Base-by-base conservation (phyloP, 2,329 filamentous ascomycete species). In the Exutisphaerella laricina region DNA sequence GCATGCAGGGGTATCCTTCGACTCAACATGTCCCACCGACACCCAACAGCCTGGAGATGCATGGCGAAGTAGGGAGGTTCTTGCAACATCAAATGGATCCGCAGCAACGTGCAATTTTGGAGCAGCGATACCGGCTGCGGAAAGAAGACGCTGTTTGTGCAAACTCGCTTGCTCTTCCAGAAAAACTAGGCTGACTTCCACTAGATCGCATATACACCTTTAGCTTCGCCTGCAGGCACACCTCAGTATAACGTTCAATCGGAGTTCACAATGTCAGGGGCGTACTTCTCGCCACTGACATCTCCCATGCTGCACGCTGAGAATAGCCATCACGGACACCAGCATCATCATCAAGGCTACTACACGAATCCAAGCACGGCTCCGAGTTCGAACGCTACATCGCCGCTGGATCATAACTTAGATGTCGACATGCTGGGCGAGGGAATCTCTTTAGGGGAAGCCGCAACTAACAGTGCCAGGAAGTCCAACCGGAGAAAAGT, bases 211-310 rank as follows among this genome's bases (percentile, higher is more conserved):
- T 89, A 89, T 59, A 90, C 85, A 2, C 86, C 86, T 1, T 73
- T 90, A 21, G 85, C 86, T 8, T 89, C 86, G 13, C 86, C 86
- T n/a, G 86, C 85, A 4, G 85, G 90, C 31, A 89, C 85, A 2
- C 85, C 86, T 16, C 72, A 88, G 38, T 86, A 89, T 58, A 51
- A 54, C 28, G 56, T 71, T 26, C 62, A 68, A 29, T 70, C 71
- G 9, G 74, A 78, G 41, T 86, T 79, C 55, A 74, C 77, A 4
- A 73, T 85, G 3, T 80, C 83, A 0, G 78, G 77, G 25, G 77
- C 84, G 23, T 90, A 88, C 66, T 89, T 92, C 62, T 92, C 85
- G 59, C 86, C 86, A 7, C 72, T 92, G 36, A 88, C 84, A 4
- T 92, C 86, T 12, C 86, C 86, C 1, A 85, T 85, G 3, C 70